A percentile compares a stretch with the other conserved stretches of the same genome.
Conservation (phyloP, 495 filamentous ascomycete species). For the Paragyromitra xinjiangensis region DNA sequence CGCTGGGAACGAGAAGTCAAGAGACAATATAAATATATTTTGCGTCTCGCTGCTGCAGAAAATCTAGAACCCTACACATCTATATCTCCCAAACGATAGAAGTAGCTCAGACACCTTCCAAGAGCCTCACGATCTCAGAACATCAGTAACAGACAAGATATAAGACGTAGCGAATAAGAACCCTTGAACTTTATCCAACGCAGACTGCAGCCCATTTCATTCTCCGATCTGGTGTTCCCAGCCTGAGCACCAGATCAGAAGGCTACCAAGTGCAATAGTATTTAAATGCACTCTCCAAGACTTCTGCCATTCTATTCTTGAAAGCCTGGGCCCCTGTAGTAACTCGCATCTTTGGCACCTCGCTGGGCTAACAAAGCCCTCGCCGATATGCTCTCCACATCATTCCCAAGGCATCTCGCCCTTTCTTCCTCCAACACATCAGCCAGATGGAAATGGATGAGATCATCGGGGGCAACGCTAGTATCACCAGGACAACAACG, state of each 20-base stretch:
- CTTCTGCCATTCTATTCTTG: constrained; percentile 29
- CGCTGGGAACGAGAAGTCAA: neutral
- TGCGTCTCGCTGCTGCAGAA: neutral
- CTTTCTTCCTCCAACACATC: constrained; percentile 7
- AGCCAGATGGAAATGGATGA: neutral
- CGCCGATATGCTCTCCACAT: neutral
- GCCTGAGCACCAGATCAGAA: constrained; percentile 40
- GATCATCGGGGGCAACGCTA: constrained; percentile 28
- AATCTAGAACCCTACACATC: neutral
- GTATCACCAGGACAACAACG: constrained; percentile 37
- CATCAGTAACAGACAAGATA: constrained; percentile 37
- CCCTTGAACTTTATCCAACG: constrained; percentile 39
- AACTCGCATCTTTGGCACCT: constrained; percentile 20
- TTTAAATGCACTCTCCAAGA: constrained; percentile 38
- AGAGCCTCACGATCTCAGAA: constrained; percentile 39
- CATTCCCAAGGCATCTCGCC: neutral
- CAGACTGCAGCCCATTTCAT: constrained; percentile 39
- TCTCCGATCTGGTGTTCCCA: constrained; percentile 37
- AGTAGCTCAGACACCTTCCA: constrained; percentile 27
- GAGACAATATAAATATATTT: neutral
- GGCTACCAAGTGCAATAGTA: constrained; percentile 38
- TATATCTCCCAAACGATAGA: constrained; percentile 1
- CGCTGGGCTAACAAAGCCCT: constrained; percentile 24
- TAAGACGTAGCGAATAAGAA: constrained; percentile 45
- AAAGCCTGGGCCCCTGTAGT: constrained; percentile 19